These are phyloP conservation scores for Aspergillus nanangensis DNA, from an alignment of 495 filamentous ascomycete species.

Conservation along the genomic window DNA sequence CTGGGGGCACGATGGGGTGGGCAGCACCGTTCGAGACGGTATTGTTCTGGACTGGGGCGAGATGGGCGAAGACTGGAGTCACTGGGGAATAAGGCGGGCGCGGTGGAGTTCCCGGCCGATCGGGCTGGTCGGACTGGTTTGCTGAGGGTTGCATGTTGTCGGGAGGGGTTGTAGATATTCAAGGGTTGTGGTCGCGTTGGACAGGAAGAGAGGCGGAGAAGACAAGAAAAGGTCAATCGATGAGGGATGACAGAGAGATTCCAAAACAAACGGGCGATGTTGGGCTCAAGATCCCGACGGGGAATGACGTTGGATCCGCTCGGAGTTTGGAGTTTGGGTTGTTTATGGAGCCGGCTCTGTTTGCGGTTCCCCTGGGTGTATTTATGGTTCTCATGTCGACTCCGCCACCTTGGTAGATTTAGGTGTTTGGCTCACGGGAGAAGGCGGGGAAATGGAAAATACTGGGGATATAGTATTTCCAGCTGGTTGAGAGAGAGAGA, in stretches of 20 bases:
- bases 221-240: not conserved
- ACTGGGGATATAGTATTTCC: too few species aligned
- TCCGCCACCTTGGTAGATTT: too few species aligned
- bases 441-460: too few species aligned
- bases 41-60: constrained; percentile 24
- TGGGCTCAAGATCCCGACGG: not conserved
- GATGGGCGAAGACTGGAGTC: constrained; percentile 40
- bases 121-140: constrained; percentile 7
- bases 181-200: not conserved
- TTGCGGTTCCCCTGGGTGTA: too few species aligned
- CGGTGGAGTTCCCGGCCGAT: constrained; percentile 38
- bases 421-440: too few species aligned
- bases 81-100: constrained; percentile 46
- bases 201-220: not conserved
- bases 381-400: too few species aligned
- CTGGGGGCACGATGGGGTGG: constrained; percentile 30
- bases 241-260: not conserved
- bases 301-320: constrained; percentile 5
- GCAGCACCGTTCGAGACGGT: constrained; percentile 15
- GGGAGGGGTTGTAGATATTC: not conserved
- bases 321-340: not conserved
- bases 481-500: too few species aligned
- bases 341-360: not conserved
- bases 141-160: constrained; percentile 9
- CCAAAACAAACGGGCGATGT: not conserved